Evolutionary conservation across 768 basidiomycete species (phyloP).

Genomic region (Amyloporia xantha): DNA sequence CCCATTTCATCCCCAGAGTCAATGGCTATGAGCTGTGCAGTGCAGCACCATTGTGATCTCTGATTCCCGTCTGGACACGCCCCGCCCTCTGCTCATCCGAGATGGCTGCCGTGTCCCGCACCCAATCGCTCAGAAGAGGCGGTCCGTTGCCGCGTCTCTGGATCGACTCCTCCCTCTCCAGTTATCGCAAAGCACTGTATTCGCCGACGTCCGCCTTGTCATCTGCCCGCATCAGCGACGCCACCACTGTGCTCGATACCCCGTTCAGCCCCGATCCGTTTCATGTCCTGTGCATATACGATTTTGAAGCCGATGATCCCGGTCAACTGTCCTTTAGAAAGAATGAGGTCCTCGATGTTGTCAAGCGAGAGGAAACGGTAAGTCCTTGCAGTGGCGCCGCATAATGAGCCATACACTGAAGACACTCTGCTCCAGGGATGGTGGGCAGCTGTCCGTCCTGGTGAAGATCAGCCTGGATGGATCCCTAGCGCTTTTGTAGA

Average conservation of each 20-base stretch:
- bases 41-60: no score
- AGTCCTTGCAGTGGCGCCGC: constrained; percentile 4
- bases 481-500: constrained; percentile 68
- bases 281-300: constrained; percentile 59
- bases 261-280: constrained; percentile 26
- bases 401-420: background rate
- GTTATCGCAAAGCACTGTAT: background rate
- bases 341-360: constrained; percentile 61
- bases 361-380: constrained; percentile 56
- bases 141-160: constrained; percentile 15
- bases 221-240: constrained; percentile 9
- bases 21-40: no score
- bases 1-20: no score
- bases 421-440: constrained; percentile 53
- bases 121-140: constrained; percentile 9
- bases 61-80: no score
- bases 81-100: background rate
- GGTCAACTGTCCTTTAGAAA: constrained; percentile 56
- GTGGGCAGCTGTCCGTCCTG: constrained; percentile 69
- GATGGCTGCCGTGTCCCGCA: background rate
- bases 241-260: constrained; percentile 7
- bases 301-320: constrained; percentile 57
- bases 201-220: constrained; percentile 10
- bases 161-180: constrained; percentile 13
- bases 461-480: constrained; percentile 58